Evolutionary conservation across 306 rosid genomes (phyloP), one percentile per base, ranked within the genome.

Genomic region (Carpinus fangiana): DNA sequence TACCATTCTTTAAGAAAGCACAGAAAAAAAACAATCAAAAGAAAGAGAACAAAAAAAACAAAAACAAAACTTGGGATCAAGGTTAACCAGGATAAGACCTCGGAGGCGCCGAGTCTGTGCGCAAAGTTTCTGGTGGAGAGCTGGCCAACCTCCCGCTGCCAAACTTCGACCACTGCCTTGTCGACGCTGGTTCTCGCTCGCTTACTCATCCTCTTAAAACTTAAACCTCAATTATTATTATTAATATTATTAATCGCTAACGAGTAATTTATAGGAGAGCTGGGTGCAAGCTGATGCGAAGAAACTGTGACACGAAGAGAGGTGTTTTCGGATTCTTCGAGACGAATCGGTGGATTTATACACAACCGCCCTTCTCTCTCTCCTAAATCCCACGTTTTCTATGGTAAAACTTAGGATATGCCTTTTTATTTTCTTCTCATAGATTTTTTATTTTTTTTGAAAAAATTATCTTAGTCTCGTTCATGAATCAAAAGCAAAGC

Each of bases 121-220:
- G 93, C 89, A 64, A 92, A 95, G 75, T 54, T 74, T 57, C 93
- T 70, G 70, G 89, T n/a, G 4, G 95, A 89, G 21, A 95, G 88
- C 28, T 80, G 38, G 75, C 99, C 99, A 41, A 92, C 82, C 78
- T 93, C 93, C 31, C 98, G 92, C 77, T 84, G 82, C 88, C 90
- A 90, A 62, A 95, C 85, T 85, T 89, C 89, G 64, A 84, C 74
- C 13, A 91, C 80, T 0, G 97, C 78, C 67, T 84, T 90, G 76
- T 82, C 89, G 69, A 73, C 26, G 79, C 70, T 71, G 16, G 80
- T 36, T 54, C 85, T 77, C 7, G 84, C 76, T 68, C 90, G 79
- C 90, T 86, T 92, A 54, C 76, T 91, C 97, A 89, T 92, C 81
- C 52, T 84, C 72, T 65, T 68, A 10, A 48, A 48, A 48, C 14